A percentile compares a stretch with the other conserved stretches of the same genome.
Conservation (phyloP, 805 yeast species). For the Torulaspora indica region DNA sequence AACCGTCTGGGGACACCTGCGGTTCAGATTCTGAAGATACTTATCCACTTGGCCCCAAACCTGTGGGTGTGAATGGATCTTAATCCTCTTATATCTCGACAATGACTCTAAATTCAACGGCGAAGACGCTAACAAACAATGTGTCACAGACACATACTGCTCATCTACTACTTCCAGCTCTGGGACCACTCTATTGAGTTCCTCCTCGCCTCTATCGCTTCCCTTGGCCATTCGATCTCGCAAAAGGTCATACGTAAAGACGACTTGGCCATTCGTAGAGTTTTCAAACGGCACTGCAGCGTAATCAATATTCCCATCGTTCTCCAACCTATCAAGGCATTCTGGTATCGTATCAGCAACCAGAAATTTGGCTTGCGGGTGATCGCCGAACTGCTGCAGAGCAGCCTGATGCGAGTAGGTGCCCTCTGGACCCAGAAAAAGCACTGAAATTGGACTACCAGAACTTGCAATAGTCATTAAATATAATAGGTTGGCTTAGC, state of each 20-base stretch:
- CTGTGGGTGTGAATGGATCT: constrained; percentile 89
- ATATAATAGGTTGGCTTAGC: no score
- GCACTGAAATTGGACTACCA: not conserved
- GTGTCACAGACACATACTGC: constrained; percentile 77
- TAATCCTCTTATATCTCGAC: constrained; percentile 40
- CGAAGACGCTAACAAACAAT: constrained; percentile 48
- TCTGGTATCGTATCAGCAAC: constrained; percentile 43
- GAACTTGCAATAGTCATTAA: no score
- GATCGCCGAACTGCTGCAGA: constrained; percentile 48
- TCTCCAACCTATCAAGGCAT: constrained; percentile 56
- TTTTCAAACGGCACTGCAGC: constrained; percentile 89
- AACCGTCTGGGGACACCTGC: constrained; percentile 30
- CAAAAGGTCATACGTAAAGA: constrained; percentile 74
- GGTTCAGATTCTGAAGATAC: constrained; percentile 44
- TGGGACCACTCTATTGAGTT: constrained; percentile 28
- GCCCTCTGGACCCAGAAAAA: constrained; percentile 81
- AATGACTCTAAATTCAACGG: constrained; percentile 43
- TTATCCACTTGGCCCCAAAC: constrained; percentile 89
- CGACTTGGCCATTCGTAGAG: constrained; percentile 92
- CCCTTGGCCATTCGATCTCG: constrained; percentile 50
- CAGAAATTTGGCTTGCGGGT: constrained; percentile 26
- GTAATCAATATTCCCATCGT: constrained; percentile 47
- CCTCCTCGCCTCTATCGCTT: not conserved
- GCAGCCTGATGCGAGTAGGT: constrained; percentile 89
- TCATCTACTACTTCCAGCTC: constrained; percentile 61